These are phyloP conservation scores for Symbiodinium pilosum DNA, from an alignment of 73 alveolate species.

Conservation along the genomic window DNA sequence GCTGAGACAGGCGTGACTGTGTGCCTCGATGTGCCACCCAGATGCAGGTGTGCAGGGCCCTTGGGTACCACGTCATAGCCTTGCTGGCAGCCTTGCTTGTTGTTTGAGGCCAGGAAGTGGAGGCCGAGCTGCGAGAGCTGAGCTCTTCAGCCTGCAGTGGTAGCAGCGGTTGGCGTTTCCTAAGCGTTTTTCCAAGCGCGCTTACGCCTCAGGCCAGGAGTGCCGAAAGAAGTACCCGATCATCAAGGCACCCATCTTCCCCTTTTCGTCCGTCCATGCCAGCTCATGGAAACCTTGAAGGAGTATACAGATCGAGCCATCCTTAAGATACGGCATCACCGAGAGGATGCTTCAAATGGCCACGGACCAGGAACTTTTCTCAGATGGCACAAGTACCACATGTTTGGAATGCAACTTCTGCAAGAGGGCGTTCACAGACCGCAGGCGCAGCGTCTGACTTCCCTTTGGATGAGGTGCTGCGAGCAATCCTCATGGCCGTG, in stretches of 20 bases:
- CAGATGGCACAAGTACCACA: no score
- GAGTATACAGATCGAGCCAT: slow-evolving; percentile 84
- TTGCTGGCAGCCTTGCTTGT: background rate
- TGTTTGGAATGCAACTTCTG: no score
- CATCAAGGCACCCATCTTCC: slow-evolving; percentile 61
- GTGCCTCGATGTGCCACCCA: slow-evolving; percentile 13
- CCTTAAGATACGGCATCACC: slow-evolving; percentile 46
- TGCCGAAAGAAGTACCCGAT: slow-evolving; percentile 90
- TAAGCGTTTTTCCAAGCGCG: background rate
- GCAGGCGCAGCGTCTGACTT: slow-evolving; percentile 52
- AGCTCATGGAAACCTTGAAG: no score
- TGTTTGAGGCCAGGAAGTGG: slow-evolving; percentile 78
- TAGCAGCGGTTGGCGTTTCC: background rate
- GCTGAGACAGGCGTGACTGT: background rate
- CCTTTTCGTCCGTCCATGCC: no score
- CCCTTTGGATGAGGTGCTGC: slow-evolving; percentile 85
- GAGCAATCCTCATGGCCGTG: slow-evolving; percentile 51
- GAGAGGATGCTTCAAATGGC: slow-evolving; percentile 62
- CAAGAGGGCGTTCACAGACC: no score
- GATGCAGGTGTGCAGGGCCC: background rate
- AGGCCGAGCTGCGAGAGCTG: slow-evolving; percentile 67
- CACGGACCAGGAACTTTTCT: slow-evolving; percentile 33
- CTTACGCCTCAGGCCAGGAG: slow-evolving; percentile 35
- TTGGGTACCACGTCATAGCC: background rate
- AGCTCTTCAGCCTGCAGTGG: background rate